Conservation (phyloP, 768 basidiomycete species). For the Suillus tomentosus region DNA sequence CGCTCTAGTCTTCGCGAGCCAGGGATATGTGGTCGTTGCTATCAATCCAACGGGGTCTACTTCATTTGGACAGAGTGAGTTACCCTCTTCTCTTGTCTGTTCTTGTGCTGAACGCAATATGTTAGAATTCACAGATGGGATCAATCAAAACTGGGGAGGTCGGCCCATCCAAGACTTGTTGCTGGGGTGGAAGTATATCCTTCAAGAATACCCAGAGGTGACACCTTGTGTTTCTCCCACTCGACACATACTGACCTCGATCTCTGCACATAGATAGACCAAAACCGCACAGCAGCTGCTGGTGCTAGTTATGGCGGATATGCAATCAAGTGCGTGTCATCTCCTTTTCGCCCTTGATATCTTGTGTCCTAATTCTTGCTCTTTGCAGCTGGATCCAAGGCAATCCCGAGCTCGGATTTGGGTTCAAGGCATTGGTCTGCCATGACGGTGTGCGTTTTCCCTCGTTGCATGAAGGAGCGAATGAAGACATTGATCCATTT, state of each 20-base stretch:
- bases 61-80: constrained; percentile 81
- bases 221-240: not conserved
- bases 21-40: constrained; percentile 85
- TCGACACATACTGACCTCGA: constrained; percentile 4
- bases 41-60: constrained; percentile 96
- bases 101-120: constrained; percentile 1
- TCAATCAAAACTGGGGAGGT: constrained; percentile 82
- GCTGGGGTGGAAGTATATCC: constrained; percentile 71
- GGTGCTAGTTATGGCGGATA: constrained; percentile 89
- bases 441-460: constrained; percentile 79
- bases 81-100: constrained; percentile 2
- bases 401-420: constrained; percentile 84
- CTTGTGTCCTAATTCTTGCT: constrained; percentile 11
- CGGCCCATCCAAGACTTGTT: constrained; percentile 80
- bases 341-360: not conserved
- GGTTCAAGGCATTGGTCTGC: constrained; percentile 88
- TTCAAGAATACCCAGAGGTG: constrained; percentile 72
- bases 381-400: constrained; percentile 87
- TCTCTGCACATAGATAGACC: constrained; percentile 54
- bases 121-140: constrained; percentile 77
- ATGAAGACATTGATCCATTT: not conserved
- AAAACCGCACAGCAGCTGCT: constrained; percentile 70
- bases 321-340: constrained; percentile 72
- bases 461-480: not conserved
- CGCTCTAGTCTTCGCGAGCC: constrained; percentile 69